These are phyloP conservation scores for Ustilago loliicola DNA, from an alignment of 1,284 basidiomycete species.

Conservation along the genomic window DNA sequence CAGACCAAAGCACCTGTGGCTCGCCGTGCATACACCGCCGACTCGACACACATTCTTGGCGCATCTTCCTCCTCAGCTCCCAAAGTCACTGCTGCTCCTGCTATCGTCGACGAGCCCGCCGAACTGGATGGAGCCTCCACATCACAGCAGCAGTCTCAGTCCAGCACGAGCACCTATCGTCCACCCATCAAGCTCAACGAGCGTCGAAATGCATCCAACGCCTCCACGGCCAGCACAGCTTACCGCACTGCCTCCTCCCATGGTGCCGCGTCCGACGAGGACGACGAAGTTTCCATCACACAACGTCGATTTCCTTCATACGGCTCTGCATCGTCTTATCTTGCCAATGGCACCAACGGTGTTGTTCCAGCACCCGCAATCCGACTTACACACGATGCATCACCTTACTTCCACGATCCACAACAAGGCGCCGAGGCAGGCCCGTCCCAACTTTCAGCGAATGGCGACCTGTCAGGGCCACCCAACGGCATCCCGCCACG, in stretches of 20 bases:
- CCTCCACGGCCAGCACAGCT: constrained; percentile 47
- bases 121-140: constrained; percentile 3
- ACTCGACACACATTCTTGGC: constrained; percentile 20
- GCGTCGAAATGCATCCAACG: constrained; percentile 41
- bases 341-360: constrained; percentile 17
- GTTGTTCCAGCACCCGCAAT: constrained; percentile 35
- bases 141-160: constrained; percentile 19
- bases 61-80: background rate
- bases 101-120: constrained; percentile 26
- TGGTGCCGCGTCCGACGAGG: constrained; percentile 32
- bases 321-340: constrained; percentile 25
- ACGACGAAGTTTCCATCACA: constrained; percentile 26
- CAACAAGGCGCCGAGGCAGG: constrained; percentile 19
- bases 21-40: constrained; percentile 46
- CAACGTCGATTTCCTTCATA: constrained; percentile 30
- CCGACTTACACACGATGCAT: constrained; percentile 46
- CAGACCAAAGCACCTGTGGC: constrained; percentile 41
- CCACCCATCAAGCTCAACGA: constrained; percentile 20
- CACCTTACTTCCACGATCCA: constrained; percentile 39
- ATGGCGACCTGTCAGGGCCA: constrained; percentile 18
- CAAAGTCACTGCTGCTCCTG: background rate
- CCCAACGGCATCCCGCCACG: constrained; percentile 34
- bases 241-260: constrained; percentile 49
- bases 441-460: background rate
- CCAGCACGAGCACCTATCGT: constrained; percentile 5